Base-by-base conservation (phyloP, 129 eudicot genomes). In the Arctium minus region DNA sequence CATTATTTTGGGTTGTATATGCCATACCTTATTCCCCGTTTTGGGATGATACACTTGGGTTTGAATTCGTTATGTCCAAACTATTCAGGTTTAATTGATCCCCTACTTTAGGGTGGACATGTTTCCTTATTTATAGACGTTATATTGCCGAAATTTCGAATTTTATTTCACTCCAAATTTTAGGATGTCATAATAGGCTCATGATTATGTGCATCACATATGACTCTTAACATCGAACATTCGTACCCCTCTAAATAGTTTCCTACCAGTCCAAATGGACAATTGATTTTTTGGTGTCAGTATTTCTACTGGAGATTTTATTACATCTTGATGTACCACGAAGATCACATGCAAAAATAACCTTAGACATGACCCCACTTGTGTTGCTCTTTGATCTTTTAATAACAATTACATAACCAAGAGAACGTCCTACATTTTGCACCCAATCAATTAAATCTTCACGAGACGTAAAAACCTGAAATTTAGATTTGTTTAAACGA, bases 141-240 rank as follows among this genome's bases (percentile, higher is more conserved):
- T n/a, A n/a, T n/a, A n/a, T n/a, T n/a, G n/a, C n/a, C n/a, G n/a
- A n/a, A n/a, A n/a, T n/a, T n/a, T n/a, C n/a, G n/a, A n/a, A n/a
- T n/a, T n/a, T n/a, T n/a, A n/a, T n/a, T n/a, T n/a, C n/a, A n/a
- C n/a, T n/a, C n/a, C n/a, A n/a, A n/a, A n/a, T n/a, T n/a, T n/a
- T n/a, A n/a, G n/a, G n/a, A n/a, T n/a, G n/a, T n/a, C n/a, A n/a
- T n/a, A 40, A 32, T 35, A 82, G 76, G 79, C 64, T 81, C 74
- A 73, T 81, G 79, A 37, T 81, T 81, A 62, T 81, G 84, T 73
- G 74, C 38, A 15, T 82, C 81, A 46, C 81, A 75, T 67, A 67
- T 33, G 39, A 82, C 85, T 64, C 70, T 44, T 68, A 82, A 46
- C 13, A 46, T 68, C 80, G 76, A 82, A 82, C 2, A 36, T 56